Base-by-base conservation (phyloP, 371 early-diverging fungal species). In the Mortierella sp. region DNA sequence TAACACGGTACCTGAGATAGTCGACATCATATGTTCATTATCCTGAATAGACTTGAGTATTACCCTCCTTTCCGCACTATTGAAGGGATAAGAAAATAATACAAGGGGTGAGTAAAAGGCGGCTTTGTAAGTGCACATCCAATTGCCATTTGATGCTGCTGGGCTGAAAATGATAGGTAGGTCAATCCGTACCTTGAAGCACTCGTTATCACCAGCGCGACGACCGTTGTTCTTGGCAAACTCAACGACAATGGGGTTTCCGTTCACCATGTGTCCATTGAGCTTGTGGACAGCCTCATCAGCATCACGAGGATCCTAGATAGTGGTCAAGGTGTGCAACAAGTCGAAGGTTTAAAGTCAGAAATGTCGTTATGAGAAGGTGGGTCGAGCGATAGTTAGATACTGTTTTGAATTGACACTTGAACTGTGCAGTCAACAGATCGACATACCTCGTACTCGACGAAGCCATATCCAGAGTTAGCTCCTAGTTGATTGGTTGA, bases 261-360 rank as follows among this genome's bases (percentile, higher is more conserved):
- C 94, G 38, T 89, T 89, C 51, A 95, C 80, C 35, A 88, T 77
- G 71, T 91, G 87, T 8, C 95, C 95, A 79, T 95, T 90, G 48
- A 94, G 90, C 79, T 92, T 92, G 74, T 92, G 90, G 74, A 95
- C 89, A 60, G 96, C 96, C 83, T 95, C 95, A 58, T 95, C 95
- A 70, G 96, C 96, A 81, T 95, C 96, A 79, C 94, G 92, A 29
- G 87, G 87, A 79, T 94, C 91, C 88, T 87, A 51, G 38, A 68
- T 24, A 4, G 27, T 51, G 18, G 21, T 32, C 32, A 32, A 27
- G 2, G 35, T 11, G 38, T 24, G 51, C 21, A 63, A 38, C 14
- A 72, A 38, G 38, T 11, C 0, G 12, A 32, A 27, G 51, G 16
- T 55, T 41, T 44, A 38, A 58, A 58, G 35, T 43, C 11, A 41